phyloP scores from a whole-genome alignment of 2,329 filamentous ascomycete species.

The Thermothelomyces thermophilus region DNA sequence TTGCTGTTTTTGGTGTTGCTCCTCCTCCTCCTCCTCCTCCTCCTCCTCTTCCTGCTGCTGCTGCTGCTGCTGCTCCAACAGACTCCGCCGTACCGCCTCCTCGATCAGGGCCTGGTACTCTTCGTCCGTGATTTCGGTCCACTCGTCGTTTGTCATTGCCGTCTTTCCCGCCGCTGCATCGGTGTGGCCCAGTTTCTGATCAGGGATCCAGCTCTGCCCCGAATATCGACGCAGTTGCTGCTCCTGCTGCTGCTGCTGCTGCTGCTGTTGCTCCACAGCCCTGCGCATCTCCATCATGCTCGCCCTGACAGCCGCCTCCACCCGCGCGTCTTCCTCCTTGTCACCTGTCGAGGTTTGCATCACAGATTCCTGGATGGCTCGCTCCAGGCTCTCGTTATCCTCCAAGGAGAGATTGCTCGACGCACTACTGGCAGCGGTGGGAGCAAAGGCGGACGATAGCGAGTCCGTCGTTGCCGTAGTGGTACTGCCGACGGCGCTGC shows the following conservation, averaged over 20 bases:
- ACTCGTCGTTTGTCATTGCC: slow-evolving; percentile 31
- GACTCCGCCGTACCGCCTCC: slow-evolving; percentile 48
- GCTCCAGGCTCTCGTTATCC: slow-evolving; percentile 58
- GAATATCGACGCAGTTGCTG: not conserved
- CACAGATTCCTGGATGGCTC: slow-evolving; percentile 64
- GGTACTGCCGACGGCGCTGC: not conserved
- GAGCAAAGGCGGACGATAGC: slow-evolving; percentile 6
- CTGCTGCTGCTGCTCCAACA: slow-evolving; percentile 27
- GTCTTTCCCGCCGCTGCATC: not conserved
- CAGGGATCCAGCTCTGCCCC: not conserved
- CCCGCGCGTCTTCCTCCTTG: slow-evolving; percentile 58
- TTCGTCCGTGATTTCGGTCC: slow-evolving; percentile 47
- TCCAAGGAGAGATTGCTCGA: slow-evolving; percentile 10
- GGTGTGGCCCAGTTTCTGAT: slow-evolving; percentile 8
- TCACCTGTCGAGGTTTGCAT: slow-evolving; percentile 64
- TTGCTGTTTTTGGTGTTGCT: not conserved
- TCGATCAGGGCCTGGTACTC: slow-evolving; percentile 53
- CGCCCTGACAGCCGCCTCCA: slow-evolving; percentile 68
- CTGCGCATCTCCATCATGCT: slow-evolving; percentile 53
- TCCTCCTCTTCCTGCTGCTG: not conserved
- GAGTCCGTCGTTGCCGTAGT: not conserved
- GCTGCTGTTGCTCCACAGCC: slow-evolving; percentile 20
- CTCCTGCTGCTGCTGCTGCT: slow-evolving; percentile 15
- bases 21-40: no score
- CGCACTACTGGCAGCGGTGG: slow-evolving; percentile 4